A percentile compares a stretch with the other conserved stretches of the same genome.
Evolutionary conservation across 2,329 filamentous ascomycete species (phyloP).

Genomic region (Apiospora koreana): DNA sequence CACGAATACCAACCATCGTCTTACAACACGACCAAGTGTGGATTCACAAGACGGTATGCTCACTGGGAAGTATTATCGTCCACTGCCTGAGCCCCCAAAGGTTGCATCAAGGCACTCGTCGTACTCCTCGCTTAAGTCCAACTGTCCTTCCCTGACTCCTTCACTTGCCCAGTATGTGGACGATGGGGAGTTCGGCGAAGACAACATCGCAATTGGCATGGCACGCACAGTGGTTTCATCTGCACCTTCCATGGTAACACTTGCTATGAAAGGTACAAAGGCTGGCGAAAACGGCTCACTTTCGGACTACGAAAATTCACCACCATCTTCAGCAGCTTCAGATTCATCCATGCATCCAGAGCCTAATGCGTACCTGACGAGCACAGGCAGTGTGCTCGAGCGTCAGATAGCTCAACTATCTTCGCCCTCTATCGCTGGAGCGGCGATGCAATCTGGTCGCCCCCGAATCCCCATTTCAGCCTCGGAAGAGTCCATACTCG

Average conservation of each 20-base stretch:
- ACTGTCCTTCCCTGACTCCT: conserved; percentile 34
- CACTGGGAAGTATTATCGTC: conserved; percentile 23
- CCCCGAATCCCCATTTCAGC: conserved; percentile 13
- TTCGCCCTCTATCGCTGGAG: conserved; percentile 16
- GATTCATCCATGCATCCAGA: conserved; percentile 27
- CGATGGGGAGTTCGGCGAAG: conserved; percentile 33
- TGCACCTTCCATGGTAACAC: conserved; percentile 28
- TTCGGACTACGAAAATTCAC: conserved; percentile 32
- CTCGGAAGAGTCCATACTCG: conserved; percentile 15
- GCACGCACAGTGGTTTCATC: conserved; percentile 29
- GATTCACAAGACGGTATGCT: conserved; percentile 7
- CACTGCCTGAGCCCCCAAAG: conserved; percentile 30
- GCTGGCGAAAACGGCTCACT: conserved; percentile 23
- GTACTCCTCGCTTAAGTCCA: conserved; percentile 29
- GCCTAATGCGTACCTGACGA: conserved; percentile 30
- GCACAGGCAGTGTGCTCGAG: conserved; percentile 32
- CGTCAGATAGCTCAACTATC: conserved; percentile 30
- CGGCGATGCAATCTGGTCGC: background rate
- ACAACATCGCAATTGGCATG: conserved; percentile 29
- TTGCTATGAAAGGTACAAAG: conserved; percentile 22
- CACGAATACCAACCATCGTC: background rate
- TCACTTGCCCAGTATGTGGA: conserved; percentile 33
- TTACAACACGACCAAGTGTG: conserved; percentile 9
- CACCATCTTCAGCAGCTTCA: conserved; percentile 25
- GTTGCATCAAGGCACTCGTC: conserved; percentile 25